These are phyloP conservation scores for Eucalyptus marginata DNA, from an alignment of 345 rosid species.

Conservation along the genomic window DNA sequence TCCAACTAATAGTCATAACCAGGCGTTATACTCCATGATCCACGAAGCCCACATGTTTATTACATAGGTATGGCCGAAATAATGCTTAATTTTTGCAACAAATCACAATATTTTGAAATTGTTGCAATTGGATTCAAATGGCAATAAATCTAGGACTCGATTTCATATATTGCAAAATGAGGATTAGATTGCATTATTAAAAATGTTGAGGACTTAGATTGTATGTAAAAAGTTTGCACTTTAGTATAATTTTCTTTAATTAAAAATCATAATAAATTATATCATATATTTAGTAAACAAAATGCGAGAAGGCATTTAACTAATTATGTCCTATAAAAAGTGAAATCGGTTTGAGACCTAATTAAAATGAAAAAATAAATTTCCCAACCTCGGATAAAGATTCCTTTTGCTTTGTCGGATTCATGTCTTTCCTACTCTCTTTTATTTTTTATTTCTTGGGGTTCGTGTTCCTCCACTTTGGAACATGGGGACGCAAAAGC, in stretches of 20 bases:
- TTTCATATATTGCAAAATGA: background rate
- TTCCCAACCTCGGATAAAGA: background rate
- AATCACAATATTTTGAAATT: background rate
- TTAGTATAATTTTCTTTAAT: no score
- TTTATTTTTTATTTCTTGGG: no score
- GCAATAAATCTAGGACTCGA: background rate
- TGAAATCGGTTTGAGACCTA: no score
- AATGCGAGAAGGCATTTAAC: no score
- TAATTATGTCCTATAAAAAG: no score
- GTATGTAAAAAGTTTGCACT: background rate
- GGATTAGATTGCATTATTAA: background rate
- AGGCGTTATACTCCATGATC: background rate
- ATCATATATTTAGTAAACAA: no score
- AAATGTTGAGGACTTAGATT: background rate
- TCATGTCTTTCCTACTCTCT: background rate
- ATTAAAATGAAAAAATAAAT: no score
- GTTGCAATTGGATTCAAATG: background rate
- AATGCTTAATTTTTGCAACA: background rate
- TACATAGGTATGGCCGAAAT: no score
- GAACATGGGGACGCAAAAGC: background rate
- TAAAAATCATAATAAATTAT: no score
- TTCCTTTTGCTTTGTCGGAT: background rate
- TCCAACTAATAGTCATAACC: background rate
- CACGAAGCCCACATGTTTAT: background rate
- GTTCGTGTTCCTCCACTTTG: background rate